These are phyloP conservation scores for Hanseniaspora occidentalis DNA, from an alignment of 805 yeast genomes.

Conservation along the genomic window DNA sequence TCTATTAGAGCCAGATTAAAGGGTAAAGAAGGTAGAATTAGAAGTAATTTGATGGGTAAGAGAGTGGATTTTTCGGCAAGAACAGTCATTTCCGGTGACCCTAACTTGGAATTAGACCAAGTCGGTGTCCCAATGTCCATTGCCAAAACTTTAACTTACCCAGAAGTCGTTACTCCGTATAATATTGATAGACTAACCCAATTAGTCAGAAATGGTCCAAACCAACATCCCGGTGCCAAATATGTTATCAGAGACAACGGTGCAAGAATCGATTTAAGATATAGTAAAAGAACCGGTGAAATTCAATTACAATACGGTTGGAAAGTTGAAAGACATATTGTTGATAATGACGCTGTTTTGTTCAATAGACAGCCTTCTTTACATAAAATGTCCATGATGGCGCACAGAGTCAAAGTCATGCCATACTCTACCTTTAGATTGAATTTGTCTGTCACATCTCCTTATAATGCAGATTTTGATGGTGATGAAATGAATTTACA, in stretches of 20 bases:
- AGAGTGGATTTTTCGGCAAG: slow-evolving; percentile 99
- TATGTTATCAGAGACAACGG: slow-evolving; percentile 97
- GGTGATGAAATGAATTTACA: slow-evolving; percentile 99
- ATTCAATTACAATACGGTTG: slow-evolving; percentile 96
- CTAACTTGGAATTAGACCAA: slow-evolving; percentile 92
- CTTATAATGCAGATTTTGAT: slow-evolving; percentile 99
- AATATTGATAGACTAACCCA: slow-evolving; percentile 90
- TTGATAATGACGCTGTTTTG: slow-evolving; percentile 95
- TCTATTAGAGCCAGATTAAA: slow-evolving; percentile 98
- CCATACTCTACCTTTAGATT: slow-evolving; percentile 96
- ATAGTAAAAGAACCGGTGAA: slow-evolving; percentile 97
- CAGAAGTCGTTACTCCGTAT: slow-evolving; percentile 96
- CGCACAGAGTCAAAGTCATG: slow-evolving; percentile 96
- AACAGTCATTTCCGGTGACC: slow-evolving; percentile 98
- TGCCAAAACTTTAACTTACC: slow-evolving; percentile 90
- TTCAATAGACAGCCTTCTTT: slow-evolving; percentile 98
- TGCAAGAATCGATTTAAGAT: slow-evolving; percentile 94
- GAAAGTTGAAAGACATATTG: slow-evolving; percentile 96
- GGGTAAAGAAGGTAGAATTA: slow-evolving; percentile 98
- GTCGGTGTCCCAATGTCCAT: slow-evolving; percentile 98
- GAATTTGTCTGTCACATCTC: slow-evolving; percentile 94
- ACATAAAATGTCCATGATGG: slow-evolving; percentile 99
- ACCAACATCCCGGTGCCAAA: slow-evolving; percentile 99
- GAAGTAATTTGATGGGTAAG: slow-evolving; percentile 99
- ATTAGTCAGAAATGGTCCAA: slow-evolving; percentile 93